Conservation (phyloP, 2,329 filamentous ascomycete genomes). For the Sporothrix mexicana region DNA sequence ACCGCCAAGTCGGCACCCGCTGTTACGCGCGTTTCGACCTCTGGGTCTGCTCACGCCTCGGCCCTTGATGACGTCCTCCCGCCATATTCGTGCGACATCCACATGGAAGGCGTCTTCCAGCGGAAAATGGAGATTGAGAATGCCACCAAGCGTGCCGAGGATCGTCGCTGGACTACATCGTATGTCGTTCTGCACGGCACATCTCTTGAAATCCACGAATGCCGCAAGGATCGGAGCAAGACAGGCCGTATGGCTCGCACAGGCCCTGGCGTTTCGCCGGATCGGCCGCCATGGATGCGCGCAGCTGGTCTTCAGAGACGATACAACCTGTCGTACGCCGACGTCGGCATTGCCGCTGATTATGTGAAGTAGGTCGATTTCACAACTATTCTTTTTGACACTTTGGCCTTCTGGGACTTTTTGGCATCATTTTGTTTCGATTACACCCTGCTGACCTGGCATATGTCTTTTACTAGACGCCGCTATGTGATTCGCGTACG, state of each 20-base stretch:
- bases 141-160: conserved; percentile 65
- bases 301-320: conserved; percentile 64
- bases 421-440: background rate
- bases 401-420: background rate
- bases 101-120: conserved; percentile 62
- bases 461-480: conserved; percentile 48
- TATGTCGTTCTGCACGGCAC: conserved; percentile 72
- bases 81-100: conserved; percentile 62
- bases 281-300: conserved; percentile 58
- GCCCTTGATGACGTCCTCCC: conserved; percentile 54
- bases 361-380: conserved; percentile 67
- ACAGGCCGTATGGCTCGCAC: conserved; percentile 52
- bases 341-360: conserved; percentile 75
- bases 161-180: conserved; percentile 68
- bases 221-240: conserved; percentile 63
- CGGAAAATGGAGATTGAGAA: conserved; percentile 71
- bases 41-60: background rate
- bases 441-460: conserved; percentile 32
- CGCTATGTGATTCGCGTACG: conserved; percentile 74
- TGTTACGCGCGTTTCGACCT: background rate
- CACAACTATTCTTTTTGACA: background rate
- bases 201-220: conserved; percentile 67
- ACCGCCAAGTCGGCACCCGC: background rate
- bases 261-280: conserved; percentile 56
- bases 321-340: conserved; percentile 77